Evolutionary conservation across 176 grass and related monocot species (phyloP), one percentile per base, ranked within the genome.

Genomic region (Oropetium thomaeum): DNA sequence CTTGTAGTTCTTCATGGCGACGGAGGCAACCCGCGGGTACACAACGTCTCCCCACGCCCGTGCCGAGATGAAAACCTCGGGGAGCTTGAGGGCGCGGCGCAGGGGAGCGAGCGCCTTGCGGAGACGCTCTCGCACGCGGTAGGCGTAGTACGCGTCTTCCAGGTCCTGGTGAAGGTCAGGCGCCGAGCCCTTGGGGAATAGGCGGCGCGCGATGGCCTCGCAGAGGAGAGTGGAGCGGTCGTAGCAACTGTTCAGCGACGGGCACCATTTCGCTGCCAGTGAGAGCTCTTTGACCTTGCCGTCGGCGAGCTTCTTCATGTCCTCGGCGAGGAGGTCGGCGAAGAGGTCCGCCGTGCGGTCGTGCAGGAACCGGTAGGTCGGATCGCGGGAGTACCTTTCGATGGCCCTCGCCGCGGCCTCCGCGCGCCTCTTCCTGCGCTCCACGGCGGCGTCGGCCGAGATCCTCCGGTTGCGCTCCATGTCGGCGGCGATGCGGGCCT

Each of bases 1-100:
- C 62, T 82, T 89, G 58, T 92, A 96, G 77, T 89, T 89, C 58
- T 85, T 89, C 92, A 96, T 92, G 66, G 92, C 92, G 10, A 96
- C 74, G 8, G 86, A 96, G 20, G 92, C 84, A 28, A 96, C 92
- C n/a, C 86, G 86, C n/a, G 70, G 44, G 83, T 96, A 96, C 10
- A 90, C 74, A 49, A 96, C 79, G 7, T 71, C 23, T 3, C 55
- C 74, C 92, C 92, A 92, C 23, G 70, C 79, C 0, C 53, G 37
- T 20, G 80, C 86, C 27, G 83, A 78, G 47, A 96, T 89, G 73
- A 89, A 92, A 33, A 96, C 40, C 86, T 96, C 52, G 2, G 52
- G 22, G 22, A 55, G 52, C 52, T 55, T 26, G 22, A 55, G 52
- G n/a, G 52, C 58, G 8, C 75, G 76, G 65, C 83, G 83, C 23